Conservation (phyloP, 2,329 filamentous ascomycete genomes). For the Aspergillus cejpii region DNA sequence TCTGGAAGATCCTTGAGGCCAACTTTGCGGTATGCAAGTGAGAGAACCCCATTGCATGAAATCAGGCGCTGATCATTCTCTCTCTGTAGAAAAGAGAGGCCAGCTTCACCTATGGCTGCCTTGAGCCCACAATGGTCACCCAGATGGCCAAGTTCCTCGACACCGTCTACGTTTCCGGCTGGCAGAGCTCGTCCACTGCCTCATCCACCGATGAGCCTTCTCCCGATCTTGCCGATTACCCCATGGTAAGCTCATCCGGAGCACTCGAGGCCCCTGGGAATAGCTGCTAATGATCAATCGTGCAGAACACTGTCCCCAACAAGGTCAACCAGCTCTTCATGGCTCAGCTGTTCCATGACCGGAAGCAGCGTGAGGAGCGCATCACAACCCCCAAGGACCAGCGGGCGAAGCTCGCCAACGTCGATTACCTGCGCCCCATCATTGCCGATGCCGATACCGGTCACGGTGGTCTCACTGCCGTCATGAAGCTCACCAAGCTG, state of each 20-base stretch:
- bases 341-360: conserved; percentile 98
- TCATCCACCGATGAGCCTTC: conserved; percentile 93
- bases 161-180: conserved; percentile 97
- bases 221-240: conserved; percentile 96
- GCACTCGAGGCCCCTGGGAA: too few species aligned
- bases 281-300: conserved; percentile 11
- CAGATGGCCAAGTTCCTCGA: conserved; percentile 99
- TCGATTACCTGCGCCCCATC: conserved; percentile 93
- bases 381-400: conserved; percentile 66
- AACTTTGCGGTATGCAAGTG: conserved; percentile 63
- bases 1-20: conserved; percentile 81
- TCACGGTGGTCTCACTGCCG: conserved; percentile 92
- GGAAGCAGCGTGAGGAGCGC: conserved; percentile 95
- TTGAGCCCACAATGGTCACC: conserved; percentile 96
- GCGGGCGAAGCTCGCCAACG: conserved; percentile 66
- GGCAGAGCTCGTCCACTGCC: conserved; percentile 96
- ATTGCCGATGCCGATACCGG: conserved; percentile 96
- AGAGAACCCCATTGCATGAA: neutral
- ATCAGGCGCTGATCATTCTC: conserved; percentile 11
- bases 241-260: conserved; percentile 56
- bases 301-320: conserved; percentile 89
- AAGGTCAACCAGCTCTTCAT: conserved; percentile 97
- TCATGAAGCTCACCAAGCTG: conserved; percentile 98
- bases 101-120: conserved; percentile 92
- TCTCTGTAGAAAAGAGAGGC: conserved; percentile 63